A percentile compares a stretch with the other conserved stretches of the same genome.
phyloP scores from a whole-genome alignment of 2,329 filamentous ascomycete species.

The Balansia obtecta region DNA sequence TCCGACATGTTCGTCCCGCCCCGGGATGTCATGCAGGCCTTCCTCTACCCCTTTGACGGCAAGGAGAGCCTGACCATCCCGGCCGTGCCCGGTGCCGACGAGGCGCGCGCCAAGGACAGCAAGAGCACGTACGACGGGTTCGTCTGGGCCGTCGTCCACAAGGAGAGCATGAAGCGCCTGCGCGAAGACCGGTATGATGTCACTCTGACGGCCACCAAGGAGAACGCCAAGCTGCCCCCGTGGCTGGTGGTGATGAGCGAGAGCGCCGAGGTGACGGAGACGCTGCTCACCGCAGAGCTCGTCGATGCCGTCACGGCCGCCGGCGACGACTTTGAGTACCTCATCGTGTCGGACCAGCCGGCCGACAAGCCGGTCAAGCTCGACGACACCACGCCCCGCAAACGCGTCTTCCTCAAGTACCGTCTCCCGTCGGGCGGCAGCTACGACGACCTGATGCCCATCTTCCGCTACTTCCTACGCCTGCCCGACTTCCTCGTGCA shows the following conservation, averaged over 20 bases:
- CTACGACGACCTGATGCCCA: slow-evolving; percentile 54
- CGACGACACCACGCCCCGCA: slow-evolving; percentile 72
- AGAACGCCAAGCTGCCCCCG: slow-evolving; percentile 73
- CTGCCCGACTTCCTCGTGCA: slow-evolving; percentile 72
- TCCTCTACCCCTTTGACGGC: slow-evolving; percentile 82
- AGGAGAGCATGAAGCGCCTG: slow-evolving; percentile 80
- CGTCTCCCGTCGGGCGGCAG: slow-evolving; percentile 51
- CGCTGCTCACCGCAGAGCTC: slow-evolving; percentile 77
- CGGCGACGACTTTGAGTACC: slow-evolving; percentile 68
- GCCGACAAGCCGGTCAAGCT: slow-evolving; percentile 73
- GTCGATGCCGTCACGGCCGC: slow-evolving; percentile 66
- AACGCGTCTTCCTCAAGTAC: slow-evolving; percentile 73
- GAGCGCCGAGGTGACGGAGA: slow-evolving; percentile 85
- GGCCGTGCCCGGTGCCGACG: slow-evolving; percentile 43
- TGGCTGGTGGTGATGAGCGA: slow-evolving; percentile 96
- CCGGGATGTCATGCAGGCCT: slow-evolving; percentile 61
- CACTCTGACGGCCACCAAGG: slow-evolving; percentile 85
- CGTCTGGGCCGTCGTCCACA: slow-evolving; percentile 92
- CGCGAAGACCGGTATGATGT: slow-evolving; percentile 91
- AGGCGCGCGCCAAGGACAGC: slow-evolving; percentile 38
- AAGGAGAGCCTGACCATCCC: slow-evolving; percentile 72
- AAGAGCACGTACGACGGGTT: slow-evolving; percentile 76
- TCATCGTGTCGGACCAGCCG: slow-evolving; percentile 85
- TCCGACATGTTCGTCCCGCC: slow-evolving; percentile 63
- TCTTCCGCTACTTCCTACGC: slow-evolving; percentile 74